Evolutionary conservation across 176 grass and related monocot genomes (phyloP).

Genomic region (Rhynchospora breviuscula): DNA sequence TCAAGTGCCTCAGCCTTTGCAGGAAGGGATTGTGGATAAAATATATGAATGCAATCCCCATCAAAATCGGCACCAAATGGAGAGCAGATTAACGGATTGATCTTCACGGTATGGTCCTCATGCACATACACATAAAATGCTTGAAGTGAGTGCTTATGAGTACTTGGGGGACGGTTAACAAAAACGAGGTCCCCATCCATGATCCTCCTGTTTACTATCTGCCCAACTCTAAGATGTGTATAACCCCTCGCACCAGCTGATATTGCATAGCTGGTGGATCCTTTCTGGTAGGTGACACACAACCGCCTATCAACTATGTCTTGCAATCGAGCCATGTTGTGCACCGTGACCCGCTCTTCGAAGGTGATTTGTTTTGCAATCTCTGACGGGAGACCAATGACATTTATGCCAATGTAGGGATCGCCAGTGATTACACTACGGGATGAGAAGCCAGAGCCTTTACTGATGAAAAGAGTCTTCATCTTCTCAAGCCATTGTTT

Average conservation of each 20-base stretch:
- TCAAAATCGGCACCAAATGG: slow-evolving; percentile 86
- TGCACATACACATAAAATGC: slow-evolving; percentile 83
- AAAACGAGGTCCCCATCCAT: slow-evolving; percentile 90
- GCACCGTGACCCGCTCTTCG: slow-evolving; percentile 72
- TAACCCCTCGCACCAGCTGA: slow-evolving; percentile 74
- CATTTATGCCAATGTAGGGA: slow-evolving; percentile 71
- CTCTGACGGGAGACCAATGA: slow-evolving; percentile 85
- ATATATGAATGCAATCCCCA: slow-evolving; percentile 87
- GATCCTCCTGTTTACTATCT: slow-evolving; percentile 64
- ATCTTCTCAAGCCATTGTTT: slow-evolving; percentile 98
- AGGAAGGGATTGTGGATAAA: slow-evolving; percentile 83
- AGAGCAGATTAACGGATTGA: slow-evolving; percentile 80
- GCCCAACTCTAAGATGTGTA: slow-evolving; percentile 75
- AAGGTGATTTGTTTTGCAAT: slow-evolving; percentile 81
- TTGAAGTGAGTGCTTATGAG: slow-evolving; percentile 90
- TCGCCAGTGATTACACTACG: slow-evolving; percentile 87
- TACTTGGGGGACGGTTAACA: slow-evolving; percentile 85
- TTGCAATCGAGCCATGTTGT: slow-evolving; percentile 68
- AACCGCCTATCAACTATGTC: slow-evolving; percentile 64
- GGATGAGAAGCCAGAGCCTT: slow-evolving; percentile 92
- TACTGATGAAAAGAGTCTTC: slow-evolving; percentile 79
- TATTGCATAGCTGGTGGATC: slow-evolving; percentile 70
- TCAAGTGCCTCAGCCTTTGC: slow-evolving; percentile 92
- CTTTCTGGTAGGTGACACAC: slow-evolving; percentile 86
- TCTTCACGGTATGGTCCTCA: slow-evolving; percentile 87